phyloP scores from a whole-genome alignment of 306 rosid genomes.

The Cicer arietinum region DNA sequence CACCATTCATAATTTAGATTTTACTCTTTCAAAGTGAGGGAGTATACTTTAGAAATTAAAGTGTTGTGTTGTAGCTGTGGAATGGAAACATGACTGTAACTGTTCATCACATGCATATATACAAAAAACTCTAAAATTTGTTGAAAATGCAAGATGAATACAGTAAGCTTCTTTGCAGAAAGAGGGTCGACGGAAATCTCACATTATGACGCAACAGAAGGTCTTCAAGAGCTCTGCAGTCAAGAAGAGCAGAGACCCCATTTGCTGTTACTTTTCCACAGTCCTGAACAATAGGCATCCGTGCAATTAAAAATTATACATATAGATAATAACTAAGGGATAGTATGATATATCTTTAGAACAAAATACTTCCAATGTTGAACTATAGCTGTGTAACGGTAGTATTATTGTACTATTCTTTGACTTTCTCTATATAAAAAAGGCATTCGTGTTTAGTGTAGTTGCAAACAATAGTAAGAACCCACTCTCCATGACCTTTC shows the following conservation, averaged over 20 bases:
- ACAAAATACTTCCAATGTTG: slow-evolving; percentile 9
- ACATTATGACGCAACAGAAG: slow-evolving; percentile 82
- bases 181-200: slow-evolving; percentile 44
- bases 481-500: slow-evolving; percentile 22
- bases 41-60: not conserved
- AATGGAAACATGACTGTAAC: not conserved
- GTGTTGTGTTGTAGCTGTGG: not conserved
- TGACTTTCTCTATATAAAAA: slow-evolving; percentile 2
- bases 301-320: slow-evolving; percentile 25
- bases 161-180: slow-evolving; percentile 3
- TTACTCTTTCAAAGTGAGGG: slow-evolving; percentile 9
- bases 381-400: not conserved
- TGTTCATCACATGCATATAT: slow-evolving; percentile 23
- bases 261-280: slow-evolving; percentile 75
- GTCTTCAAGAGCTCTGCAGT: slow-evolving; percentile 85
- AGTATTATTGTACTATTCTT: slow-evolving; percentile 4
- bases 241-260: slow-evolving; percentile 71
- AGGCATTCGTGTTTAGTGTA: slow-evolving; percentile 20
- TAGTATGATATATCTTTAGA: slow-evolving; percentile 30
- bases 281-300: slow-evolving; percentile 58
- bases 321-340: not conserved
- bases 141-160: not conserved
- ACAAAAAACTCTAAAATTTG: slow-evolving; percentile 1
- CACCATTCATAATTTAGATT: not conserved
- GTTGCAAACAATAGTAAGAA: slow-evolving; percentile 22